Conservation (phyloP, 169 alveolate genomes). For the Plasmodium coatneyi region DNA sequence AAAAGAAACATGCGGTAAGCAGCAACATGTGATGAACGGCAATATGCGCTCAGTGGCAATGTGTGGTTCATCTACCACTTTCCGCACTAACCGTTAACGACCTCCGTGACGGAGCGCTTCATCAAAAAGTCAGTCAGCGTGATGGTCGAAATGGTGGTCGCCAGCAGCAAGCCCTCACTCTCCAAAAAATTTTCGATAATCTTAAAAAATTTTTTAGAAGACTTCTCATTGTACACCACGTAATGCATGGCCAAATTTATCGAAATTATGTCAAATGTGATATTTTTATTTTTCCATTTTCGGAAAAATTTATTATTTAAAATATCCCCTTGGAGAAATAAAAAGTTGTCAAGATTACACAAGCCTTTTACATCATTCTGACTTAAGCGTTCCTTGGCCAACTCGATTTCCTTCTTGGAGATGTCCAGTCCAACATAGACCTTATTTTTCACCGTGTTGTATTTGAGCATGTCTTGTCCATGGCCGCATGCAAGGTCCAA, state of each 20-base stretch:
- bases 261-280: slow-evolving; percentile 83
- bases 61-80: not conserved
- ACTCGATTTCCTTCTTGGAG: slow-evolving; percentile 87
- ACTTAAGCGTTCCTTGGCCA: slow-evolving; percentile 89
- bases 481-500: slow-evolving; percentile 93
- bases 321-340: slow-evolving; percentile 71
- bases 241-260: slow-evolving; percentile 95
- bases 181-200: slow-evolving; percentile 78
- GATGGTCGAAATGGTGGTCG: slow-evolving; percentile 59
- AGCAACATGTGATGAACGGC: not conserved
- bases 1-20: no score
- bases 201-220: slow-evolving; percentile 87
- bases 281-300: slow-evolving; percentile 75
- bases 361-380: slow-evolving; percentile 75
- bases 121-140: slow-evolving; percentile 62
- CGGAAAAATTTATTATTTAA: slow-evolving; percentile 70
- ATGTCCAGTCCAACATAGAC: slow-evolving; percentile 90
- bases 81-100: slow-evolving; percentile 1
- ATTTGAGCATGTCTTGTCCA: slow-evolving; percentile 92
- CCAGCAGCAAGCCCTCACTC: slow-evolving; percentile 46
- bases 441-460: slow-evolving; percentile 84
- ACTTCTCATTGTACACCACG: slow-evolving; percentile 89
- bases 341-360: slow-evolving; percentile 42
- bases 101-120: slow-evolving; percentile 32
- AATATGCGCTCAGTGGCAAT: no score